Evolutionary conservation across 1,139 yeast genomes (phyloP).

Genomic region (Blastobotrys arbuscula): DNA sequence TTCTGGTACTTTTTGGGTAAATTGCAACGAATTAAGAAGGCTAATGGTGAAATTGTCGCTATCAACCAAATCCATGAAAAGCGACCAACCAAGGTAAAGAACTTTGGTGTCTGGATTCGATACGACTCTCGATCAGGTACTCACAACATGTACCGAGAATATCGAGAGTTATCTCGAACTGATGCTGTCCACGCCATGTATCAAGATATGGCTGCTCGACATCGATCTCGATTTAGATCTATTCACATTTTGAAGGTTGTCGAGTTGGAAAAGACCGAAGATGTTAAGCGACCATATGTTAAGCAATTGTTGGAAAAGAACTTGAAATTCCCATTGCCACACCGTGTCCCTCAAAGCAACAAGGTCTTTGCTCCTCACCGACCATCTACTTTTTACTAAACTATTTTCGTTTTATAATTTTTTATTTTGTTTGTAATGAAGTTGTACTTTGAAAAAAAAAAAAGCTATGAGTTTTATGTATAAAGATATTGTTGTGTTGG

Average conservation of each 20-base stretch:
- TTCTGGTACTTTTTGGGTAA: slow-evolving; percentile 99
- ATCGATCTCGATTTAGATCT: slow-evolving; percentile 99
- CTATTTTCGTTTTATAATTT: slow-evolving; percentile 2
- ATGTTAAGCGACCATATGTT: slow-evolving; percentile 98
- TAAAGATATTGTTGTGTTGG: no score
- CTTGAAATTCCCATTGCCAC: slow-evolving; percentile 99
- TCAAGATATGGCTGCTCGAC: slow-evolving; percentile 99
- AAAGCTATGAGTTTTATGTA: no score
- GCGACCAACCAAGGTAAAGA: slow-evolving; percentile 98
- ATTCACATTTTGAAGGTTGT: slow-evolving; percentile 95
- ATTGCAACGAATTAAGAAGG: slow-evolving; percentile 99
- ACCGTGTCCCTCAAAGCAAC: slow-evolving; percentile 93
- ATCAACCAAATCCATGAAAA: slow-evolving; percentile 88
- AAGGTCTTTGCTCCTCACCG: slow-evolving; percentile 85
- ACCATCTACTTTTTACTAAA: slow-evolving; percentile 95
- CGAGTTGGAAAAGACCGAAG: slow-evolving; percentile 95
- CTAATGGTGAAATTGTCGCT: slow-evolving; percentile 98
- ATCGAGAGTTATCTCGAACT: slow-evolving; percentile 99
- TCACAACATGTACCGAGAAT: slow-evolving; percentile 99
- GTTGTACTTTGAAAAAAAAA: neutral
- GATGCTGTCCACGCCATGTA: slow-evolving; percentile 98
- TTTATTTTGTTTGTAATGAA: slow-evolving; percentile 6
- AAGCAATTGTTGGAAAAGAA: slow-evolving; percentile 94
- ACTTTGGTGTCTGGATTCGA: slow-evolving; percentile 99
- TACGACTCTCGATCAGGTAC: slow-evolving; percentile 99